A percentile compares a stretch with the other conserved stretches of the same genome.
Conservation (phyloP, 345 rosid genomes). For the Cardamine occulta region DNA sequence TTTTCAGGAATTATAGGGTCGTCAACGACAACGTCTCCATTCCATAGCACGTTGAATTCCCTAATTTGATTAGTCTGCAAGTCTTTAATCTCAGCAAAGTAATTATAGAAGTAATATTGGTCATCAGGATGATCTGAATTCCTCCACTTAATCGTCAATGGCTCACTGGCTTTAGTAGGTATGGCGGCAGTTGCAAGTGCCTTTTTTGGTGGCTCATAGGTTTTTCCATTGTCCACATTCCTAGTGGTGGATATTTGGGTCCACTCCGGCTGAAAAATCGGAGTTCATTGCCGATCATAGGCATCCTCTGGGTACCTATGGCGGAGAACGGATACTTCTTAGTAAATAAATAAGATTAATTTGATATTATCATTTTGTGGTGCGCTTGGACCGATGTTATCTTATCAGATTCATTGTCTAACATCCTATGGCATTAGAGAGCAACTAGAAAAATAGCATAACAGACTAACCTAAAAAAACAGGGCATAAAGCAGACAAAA, state of each 20-base stretch:
- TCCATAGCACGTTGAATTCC: too few relatives aligned
- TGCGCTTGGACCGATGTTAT: too few relatives aligned
- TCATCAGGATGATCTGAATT: background rate
- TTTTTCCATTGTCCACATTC: accelerated
- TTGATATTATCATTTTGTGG: too few relatives aligned
- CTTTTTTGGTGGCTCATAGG: background rate
- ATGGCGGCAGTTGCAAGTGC: conserved; percentile 22
- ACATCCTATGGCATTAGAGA: too few relatives aligned
- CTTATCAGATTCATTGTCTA: too few relatives aligned
- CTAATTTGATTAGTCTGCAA: too few relatives aligned
- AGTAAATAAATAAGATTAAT: too few relatives aligned
- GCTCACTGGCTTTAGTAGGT: conserved; percentile 33
- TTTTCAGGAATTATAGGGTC: background rate
- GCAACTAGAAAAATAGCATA: background rate
- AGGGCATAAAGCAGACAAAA: too few relatives aligned
- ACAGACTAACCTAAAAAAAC: background rate
- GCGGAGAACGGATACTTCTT: background rate
- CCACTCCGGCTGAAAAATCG: background rate
- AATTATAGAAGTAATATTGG: too few relatives aligned
- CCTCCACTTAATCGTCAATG: background rate
- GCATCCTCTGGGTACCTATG: conserved; percentile 32
- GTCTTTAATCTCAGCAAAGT: too few relatives aligned
- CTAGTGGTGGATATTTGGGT: background rate
- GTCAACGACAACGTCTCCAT: too few relatives aligned
- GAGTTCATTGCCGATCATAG: conserved; percentile 22